Conservation (phyloP, 345 rosid species). For the Camelina sativa region DNA sequence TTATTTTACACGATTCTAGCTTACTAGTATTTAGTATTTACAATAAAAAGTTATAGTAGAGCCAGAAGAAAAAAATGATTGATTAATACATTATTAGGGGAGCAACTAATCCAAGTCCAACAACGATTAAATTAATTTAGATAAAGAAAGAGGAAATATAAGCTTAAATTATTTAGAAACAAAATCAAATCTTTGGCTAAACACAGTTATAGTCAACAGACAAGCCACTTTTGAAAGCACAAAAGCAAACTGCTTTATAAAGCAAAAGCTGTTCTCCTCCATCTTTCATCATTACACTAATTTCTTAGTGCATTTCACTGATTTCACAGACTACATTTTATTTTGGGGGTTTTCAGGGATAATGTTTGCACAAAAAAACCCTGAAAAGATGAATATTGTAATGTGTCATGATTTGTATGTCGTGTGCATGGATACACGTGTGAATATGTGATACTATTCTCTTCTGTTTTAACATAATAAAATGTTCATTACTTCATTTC, state of each 20-base stretch:
- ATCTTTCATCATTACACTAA: constrained; percentile 42
- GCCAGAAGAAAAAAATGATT: neutral
- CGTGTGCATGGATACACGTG: constrained; percentile 56
- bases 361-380: neutral
- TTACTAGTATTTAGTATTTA: neutral
- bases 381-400: constrained; percentile 18
- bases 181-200: constrained; percentile 46
- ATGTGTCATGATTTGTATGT: constrained; percentile 36
- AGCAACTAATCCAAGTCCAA: constrained; percentile 27
- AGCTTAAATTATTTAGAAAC: constrained; percentile 23
- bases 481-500: constrained; percentile 14
- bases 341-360: neutral
- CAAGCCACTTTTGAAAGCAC: constrained; percentile 47
- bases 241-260: constrained; percentile 63
- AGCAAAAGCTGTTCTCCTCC: constrained; percentile 57
- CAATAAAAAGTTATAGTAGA: neutral
- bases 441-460: constrained; percentile 54
- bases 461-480: neutral
- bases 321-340: constrained; percentile 25
- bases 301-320: constrained; percentile 32
- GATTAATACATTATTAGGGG: neutral
- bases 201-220: constrained; percentile 57
- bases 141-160: neutral
- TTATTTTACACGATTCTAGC: neutral
- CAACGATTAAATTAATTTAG: neutral